Base-by-base conservation (phyloP, 2,329 filamentous ascomycete species). In the Pseudonectria buxi region DNA sequence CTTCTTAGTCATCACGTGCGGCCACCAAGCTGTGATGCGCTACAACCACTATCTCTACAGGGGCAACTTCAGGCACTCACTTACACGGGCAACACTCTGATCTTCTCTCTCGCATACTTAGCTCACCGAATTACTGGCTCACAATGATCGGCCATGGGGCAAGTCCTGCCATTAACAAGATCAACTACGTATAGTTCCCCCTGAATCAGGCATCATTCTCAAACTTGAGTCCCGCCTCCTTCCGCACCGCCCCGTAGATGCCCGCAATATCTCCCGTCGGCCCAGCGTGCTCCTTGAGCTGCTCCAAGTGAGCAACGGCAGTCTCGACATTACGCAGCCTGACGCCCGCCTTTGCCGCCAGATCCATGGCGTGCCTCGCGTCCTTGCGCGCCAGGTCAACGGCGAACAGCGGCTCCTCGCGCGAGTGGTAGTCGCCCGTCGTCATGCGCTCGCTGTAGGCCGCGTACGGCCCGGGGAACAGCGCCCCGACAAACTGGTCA, bases 301-400 rank as follows among this genome's bases (percentile, higher is more conserved):
- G 63, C 36, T 71, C 69, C 49, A 95, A 60, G 57, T 92, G 83
- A 18, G 63, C 67, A 59, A 89, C 81, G 1, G 71, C 81, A 4
- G 81, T 68, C 58, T 84, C 78, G 1, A 83, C 63, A 44, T 77
- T 80, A 40, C 67, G 72, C 60, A 94, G 59, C 39, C 68, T 71
- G 28, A 74, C 68, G 0, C 84, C 86, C 6, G 68, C 70, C 15
- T 63, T 63, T 41, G 75, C 65, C 0, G 85, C 88, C 39, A 95
- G 53, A 36, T 64, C 67, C 55, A 78, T 65, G 4, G 84, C 86
- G 67, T 95, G 87, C 2, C 78, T 64, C 2, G 81, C 76, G 64
- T 95, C 89, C 58, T 95, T 95, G 42, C 82, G 69, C 6, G 87
- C 88, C 40, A 94, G 66, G 56, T 92, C 82, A 1, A 90, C 84